Percentiles rank a stretch among this genome's conserved stretches.
Conservation (phyloP, 352 stramenopile species). For the Pythium biforme region DNA sequence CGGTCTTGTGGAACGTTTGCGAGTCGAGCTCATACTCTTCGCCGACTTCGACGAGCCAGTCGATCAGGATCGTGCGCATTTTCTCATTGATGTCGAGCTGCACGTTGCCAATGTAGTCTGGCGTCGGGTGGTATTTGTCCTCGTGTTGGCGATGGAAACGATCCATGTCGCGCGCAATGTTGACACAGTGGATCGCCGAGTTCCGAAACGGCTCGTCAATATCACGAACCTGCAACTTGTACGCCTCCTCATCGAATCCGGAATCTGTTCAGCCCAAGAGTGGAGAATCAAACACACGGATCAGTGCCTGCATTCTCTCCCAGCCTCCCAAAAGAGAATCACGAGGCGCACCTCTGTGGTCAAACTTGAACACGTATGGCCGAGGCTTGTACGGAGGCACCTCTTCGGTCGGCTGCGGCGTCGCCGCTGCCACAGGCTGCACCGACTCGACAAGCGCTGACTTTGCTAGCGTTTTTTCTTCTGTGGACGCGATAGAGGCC, state of each 20-base stretch:
- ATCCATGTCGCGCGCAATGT: conserved; percentile 65
- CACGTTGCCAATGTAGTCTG: conserved; percentile 64
- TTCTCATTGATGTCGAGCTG: conserved; percentile 99
- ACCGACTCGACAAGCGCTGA: background rate
- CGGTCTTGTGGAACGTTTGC: conserved; percentile 81
- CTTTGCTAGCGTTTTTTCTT: background rate
- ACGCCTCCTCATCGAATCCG: conserved; percentile 69
- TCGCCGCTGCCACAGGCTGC: background rate
- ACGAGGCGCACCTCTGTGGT: conserved; percentile 36
- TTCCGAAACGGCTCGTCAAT: conserved; percentile 43
- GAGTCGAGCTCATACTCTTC: conserved; percentile 85
- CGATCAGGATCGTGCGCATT: conserved; percentile 99
- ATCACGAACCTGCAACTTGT: conserved; percentile 47
- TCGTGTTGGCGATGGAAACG: conserved; percentile 69
- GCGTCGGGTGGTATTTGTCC: conserved; percentile 62
- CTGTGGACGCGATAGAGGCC: background rate
- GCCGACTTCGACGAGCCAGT: conserved; percentile 97
- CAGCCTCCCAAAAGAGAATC: background rate
- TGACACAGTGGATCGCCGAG: conserved; percentile 35
- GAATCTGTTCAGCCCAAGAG: conserved; percentile 32
- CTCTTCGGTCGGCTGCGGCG: background rate
- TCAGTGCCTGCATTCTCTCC: background rate
- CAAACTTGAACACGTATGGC: conserved; percentile 55
- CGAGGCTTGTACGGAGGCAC: conserved; percentile 39
- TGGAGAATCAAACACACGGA: background rate